Evolutionary conservation across 139 green algal genomes (phyloP), one percentile per base, ranked within the genome.

Genomic region (Chlorella sp.): DNA sequence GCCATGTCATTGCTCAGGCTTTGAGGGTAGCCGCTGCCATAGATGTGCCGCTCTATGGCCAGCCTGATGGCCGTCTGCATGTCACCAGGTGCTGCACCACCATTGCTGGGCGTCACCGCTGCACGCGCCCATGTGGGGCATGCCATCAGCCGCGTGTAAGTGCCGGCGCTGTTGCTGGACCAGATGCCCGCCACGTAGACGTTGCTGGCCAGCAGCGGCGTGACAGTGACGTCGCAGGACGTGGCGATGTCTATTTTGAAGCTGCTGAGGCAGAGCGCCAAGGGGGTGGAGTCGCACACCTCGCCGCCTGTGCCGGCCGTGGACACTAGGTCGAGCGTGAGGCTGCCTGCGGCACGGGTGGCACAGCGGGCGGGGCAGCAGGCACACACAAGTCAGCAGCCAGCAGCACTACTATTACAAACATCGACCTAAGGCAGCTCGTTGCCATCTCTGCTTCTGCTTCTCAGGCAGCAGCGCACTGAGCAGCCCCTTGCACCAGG

Each of bases 241-340:
- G 40, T 14, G 28, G 43, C 28, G 22, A 83, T 32, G 17, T 30
- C 41, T 17, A 83, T n/a, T 2, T 40, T 32, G 20, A 74, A 58
- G 60, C 77, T 83, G 64, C 28, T 22, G 9, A 83, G 77, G 77
- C 77, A 83, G 36, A 73, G 38, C 4, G 77, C 58, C 16, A 44
- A 40, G 13, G 32, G 77, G 16, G n/a, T 62, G 77, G 77, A 73
- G 40, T 48, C 40, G 60, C 77, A 83, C 13, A 20, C 22, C 17
- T 20, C 70, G 5, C 70, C 70, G 28, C 41, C 60, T 30, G 32
- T 72, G 54, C n/a, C 56, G 0, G 69, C 6, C 3, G 69, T 38
- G 9, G 77, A 60, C 60, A 83, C 20, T 60, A 83, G 58, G 41
- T 83, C 77, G 7, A 83, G 43, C 60, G 30, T 83, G 11, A 83